phyloP scores from a whole-genome alignment of 164 flowering plant species.

The Stephania yunnanensis region DNA sequence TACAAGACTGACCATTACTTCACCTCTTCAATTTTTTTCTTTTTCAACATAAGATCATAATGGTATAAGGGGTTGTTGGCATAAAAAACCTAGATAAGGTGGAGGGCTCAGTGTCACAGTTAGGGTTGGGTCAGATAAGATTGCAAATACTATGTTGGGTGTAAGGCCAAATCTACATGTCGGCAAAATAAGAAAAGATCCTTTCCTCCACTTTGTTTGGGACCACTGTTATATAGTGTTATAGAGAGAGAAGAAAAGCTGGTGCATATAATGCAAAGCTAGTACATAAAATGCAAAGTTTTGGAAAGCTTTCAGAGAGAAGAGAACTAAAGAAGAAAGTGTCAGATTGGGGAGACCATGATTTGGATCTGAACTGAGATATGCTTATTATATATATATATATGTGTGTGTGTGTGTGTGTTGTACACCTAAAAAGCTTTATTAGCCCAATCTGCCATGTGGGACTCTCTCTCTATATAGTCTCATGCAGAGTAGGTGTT shows the following conservation, averaged over 20 bases:
- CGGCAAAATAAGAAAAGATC: constrained; percentile 24
- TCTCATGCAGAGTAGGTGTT: background rate
- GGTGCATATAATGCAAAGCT: background rate
- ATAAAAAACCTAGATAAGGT: constrained; percentile 19
- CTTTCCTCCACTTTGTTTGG: constrained; percentile 3
- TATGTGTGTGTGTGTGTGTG: background rate
- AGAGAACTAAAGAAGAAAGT: background rate
- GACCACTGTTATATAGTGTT: too few species aligned
- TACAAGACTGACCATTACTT: too few species aligned
- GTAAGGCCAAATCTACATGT: constrained; percentile 25
- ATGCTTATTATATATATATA: constrained; percentile 2
- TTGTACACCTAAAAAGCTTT: background rate
- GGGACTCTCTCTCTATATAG: background rate
- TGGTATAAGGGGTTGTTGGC: constrained; percentile 18
- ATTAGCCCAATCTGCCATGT: background rate
- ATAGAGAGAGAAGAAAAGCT: too few species aligned
- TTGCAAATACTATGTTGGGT: constrained; percentile 21
- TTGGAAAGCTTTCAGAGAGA: constrained; percentile 2
- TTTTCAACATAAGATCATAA: too few species aligned
- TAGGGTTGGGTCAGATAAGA: constrained; percentile 24
- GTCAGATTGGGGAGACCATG: background rate
- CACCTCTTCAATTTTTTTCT: too few species aligned
- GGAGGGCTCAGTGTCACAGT: constrained; percentile 32
- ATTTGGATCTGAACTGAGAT: constrained; percentile 16
- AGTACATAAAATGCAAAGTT: background rate